Conservation (phyloP, 345 rosid genomes). For the Carallia pectinifolia region DNA sequence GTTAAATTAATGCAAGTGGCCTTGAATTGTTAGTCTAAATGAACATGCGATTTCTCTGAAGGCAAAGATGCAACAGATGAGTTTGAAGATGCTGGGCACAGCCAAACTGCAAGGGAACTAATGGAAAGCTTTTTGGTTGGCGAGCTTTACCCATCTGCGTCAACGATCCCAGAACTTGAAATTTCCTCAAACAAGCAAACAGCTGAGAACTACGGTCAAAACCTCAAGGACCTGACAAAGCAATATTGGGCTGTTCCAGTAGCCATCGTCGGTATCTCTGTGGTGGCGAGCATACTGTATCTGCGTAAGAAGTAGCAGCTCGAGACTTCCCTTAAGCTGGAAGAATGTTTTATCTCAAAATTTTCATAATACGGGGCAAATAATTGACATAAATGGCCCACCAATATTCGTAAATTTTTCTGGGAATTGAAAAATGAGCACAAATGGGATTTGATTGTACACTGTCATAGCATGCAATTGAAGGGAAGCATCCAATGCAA, state of each 20-base stretch:
- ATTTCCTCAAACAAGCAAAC: constrained; percentile 44
- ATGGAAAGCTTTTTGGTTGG: constrained; percentile 65
- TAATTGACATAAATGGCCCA: constrained; percentile 5
- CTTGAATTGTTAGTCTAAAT: constrained; percentile 12
- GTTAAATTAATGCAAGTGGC: background rate
- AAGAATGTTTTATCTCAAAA: constrained; percentile 3
- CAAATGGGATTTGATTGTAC: no score
- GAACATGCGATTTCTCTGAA: constrained; percentile 21
- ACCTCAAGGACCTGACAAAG: constrained; percentile 49
- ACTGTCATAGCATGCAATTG: no score
- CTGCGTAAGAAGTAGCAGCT: constrained; percentile 53
- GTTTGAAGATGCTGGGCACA: constrained; percentile 91
- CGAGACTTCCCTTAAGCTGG: background rate
- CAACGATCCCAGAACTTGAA: constrained; percentile 61
- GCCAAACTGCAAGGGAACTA: constrained; percentile 65
- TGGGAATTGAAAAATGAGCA: no score
- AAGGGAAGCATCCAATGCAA: no score
- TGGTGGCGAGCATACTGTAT: constrained; percentile 55
- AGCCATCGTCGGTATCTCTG: constrained; percentile 54
- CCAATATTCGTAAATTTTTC: background rate
- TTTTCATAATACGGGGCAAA: constrained; percentile 19
- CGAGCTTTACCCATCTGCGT: constrained; percentile 58
- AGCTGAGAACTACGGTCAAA: constrained; percentile 26
- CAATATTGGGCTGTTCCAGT: constrained; percentile 74
- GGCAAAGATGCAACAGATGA: constrained; percentile 84